A percentile compares a stretch with the other conserved stretches of the same genome.
Evolutionary conservation across 148 eudicot species (phyloP).

Genomic region (Pouteria glomerata): DNA sequence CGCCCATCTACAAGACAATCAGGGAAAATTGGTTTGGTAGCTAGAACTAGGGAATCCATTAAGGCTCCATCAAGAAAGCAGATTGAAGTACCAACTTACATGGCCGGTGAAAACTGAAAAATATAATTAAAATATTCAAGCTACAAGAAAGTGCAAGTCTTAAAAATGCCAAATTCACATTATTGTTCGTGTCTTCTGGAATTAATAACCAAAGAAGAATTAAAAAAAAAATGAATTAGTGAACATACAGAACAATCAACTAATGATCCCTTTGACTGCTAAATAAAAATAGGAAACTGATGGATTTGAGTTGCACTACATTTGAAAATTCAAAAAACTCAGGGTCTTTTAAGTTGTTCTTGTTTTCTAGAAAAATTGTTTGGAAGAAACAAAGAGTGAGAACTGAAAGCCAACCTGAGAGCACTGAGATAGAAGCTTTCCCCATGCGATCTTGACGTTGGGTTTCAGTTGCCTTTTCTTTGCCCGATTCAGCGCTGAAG

Average conservation of each 20-base stretch:
- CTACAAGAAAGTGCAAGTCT: not conserved
- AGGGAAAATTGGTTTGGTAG: no score
- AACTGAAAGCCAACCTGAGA: slow-evolving; percentile 57
- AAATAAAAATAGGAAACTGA: not conserved
- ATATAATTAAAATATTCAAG: not conserved
- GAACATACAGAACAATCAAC: not conserved
- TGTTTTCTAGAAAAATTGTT: not conserved
- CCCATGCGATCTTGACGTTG: slow-evolving; percentile 59
- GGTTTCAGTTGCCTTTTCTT: slow-evolving; percentile 42
- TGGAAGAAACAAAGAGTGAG: not conserved
- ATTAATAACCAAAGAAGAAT: not conserved
- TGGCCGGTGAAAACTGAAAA: not conserved
- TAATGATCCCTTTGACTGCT: not conserved
- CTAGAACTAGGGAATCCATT: no score
- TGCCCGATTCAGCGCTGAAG: slow-evolving; percentile 30
- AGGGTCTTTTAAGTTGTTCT: not conserved
- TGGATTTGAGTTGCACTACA: no score
- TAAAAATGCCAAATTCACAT: not conserved
- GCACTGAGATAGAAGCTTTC: slow-evolving; percentile 79
- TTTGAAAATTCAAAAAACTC: no score
- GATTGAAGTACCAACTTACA: not conserved
- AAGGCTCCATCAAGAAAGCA: not conserved
- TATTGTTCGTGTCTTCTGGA: not conserved
- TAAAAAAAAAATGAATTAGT: not conserved
- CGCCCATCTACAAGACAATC: no score